Conservation (phyloP, 75 land plant species). For the Sequoia sempervirens region DNA sequence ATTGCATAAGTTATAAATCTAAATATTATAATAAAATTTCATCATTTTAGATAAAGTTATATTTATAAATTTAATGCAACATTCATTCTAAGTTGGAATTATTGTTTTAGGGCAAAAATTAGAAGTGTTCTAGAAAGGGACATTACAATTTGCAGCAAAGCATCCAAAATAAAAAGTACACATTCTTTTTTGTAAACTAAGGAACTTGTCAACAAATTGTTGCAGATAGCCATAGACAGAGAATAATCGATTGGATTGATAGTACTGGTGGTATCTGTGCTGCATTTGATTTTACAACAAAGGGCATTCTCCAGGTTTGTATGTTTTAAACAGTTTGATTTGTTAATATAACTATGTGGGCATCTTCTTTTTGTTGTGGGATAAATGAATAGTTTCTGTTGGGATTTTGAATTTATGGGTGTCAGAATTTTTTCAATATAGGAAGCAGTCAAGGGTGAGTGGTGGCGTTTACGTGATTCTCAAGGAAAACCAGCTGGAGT, state of each 20-base stretch:
- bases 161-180: background rate
- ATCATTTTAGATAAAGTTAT: too few species aligned
- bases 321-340: background rate
- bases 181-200: background rate
- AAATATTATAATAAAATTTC: too few species aligned
- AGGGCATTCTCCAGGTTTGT: conserved; percentile 84
- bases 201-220: conserved; percentile 2
- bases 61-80: too few species aligned
- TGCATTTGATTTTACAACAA: conserved; percentile 95
- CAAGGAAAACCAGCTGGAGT: conserved; percentile 84
- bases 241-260: conserved; percentile 84
- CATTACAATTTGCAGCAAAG: background rate
- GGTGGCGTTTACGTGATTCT: conserved; percentile 74
- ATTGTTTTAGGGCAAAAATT: too few species aligned
- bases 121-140: too few species aligned
- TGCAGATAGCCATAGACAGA: conserved; percentile 83
- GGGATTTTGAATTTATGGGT: background rate
- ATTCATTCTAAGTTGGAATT: too few species aligned
- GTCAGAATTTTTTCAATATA: conserved; percentile 10
- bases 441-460: conserved; percentile 78
- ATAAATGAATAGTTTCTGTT: background rate
- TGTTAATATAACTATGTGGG: background rate
- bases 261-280: conserved; percentile 53
- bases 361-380: background rate
- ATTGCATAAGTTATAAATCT: too few species aligned